Conservation (phyloP, 768 basidiomycete genomes). For the Macrocybe gigantea region DNA sequence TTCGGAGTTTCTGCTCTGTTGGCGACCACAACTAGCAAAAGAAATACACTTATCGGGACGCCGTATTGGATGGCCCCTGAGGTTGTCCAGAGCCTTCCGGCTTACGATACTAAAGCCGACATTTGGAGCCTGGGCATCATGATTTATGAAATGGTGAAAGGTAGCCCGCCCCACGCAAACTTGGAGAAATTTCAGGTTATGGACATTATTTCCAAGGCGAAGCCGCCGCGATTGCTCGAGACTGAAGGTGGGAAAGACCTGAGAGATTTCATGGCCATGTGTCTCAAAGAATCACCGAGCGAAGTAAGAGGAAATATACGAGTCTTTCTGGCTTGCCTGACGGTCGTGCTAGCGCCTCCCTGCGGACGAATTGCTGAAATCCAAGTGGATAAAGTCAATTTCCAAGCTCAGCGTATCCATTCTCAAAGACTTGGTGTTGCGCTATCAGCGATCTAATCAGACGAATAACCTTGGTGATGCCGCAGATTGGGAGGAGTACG, state of each 20-base stretch:
- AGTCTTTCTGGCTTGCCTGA: not conserved
- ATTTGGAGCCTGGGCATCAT: constrained; percentile 98
- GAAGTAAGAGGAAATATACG: constrained; percentile 47
- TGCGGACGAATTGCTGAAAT: constrained; percentile 83
- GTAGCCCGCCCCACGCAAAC: constrained; percentile 90
- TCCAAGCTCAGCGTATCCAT: constrained; percentile 61
- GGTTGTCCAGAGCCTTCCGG: constrained; percentile 82
- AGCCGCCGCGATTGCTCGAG: constrained; percentile 77
- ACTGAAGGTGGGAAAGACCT: constrained; percentile 78
- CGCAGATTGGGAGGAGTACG: constrained; percentile 71
- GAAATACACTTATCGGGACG: constrained; percentile 94
- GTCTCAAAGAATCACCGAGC: constrained; percentile 73
- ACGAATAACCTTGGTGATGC: constrained; percentile 74
- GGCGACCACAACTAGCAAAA: constrained; percentile 78
- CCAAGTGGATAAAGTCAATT: constrained; percentile 84
- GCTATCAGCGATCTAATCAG: constrained; percentile 71
- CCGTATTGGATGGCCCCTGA: constrained; percentile 99
- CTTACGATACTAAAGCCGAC: constrained; percentile 96
- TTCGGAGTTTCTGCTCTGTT: constrained; percentile 97
- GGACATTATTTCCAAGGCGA: constrained; percentile 80
- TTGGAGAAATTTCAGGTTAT: constrained; percentile 83
- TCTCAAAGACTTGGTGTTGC: constrained; percentile 76
- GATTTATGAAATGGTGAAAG: constrained; percentile 93
- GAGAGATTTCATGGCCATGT: constrained; percentile 80
- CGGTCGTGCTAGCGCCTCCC: constrained; percentile 57